phyloP scores from a whole-genome alignment of 495 filamentous ascomycete species.

The Corynascus novoguineensis region DNA sequence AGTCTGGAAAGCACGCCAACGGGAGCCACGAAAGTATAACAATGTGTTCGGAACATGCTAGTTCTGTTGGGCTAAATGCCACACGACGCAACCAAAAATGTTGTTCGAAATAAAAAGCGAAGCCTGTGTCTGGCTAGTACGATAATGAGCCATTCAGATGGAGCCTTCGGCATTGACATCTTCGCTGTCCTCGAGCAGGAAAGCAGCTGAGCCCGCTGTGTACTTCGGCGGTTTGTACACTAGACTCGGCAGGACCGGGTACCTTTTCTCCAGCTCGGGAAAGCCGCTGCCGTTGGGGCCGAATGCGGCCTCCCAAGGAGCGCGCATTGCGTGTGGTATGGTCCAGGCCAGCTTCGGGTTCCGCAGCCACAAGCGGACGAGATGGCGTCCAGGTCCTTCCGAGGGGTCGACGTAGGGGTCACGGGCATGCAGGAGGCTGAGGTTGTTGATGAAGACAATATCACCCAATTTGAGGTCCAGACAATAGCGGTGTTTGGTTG shows the following conservation, averaged over 20 bases:
- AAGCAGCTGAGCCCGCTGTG: slow-evolving; percentile 42
- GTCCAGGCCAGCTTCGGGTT: slow-evolving; percentile 39
- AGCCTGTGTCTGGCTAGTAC: too few species aligned
- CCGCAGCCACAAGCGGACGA: slow-evolving; percentile 49
- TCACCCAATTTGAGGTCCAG: slow-evolving; percentile 54
- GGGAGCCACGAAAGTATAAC: too few species aligned
- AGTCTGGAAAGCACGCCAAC: too few species aligned
- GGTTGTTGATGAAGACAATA: slow-evolving; percentile 60
- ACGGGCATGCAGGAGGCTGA: slow-evolving; percentile 53
- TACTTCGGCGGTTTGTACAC: slow-evolving; percentile 42
- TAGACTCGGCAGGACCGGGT: slow-evolving; percentile 33
- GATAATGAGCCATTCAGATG: too few species aligned
- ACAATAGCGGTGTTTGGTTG: slow-evolving; percentile 29
- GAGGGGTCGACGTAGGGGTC: slow-evolving; percentile 41
- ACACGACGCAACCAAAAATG: too few species aligned
- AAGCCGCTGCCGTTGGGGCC: slow-evolving; percentile 21
- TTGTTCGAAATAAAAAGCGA: too few species aligned
- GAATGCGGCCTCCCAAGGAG: slow-evolving; percentile 43
- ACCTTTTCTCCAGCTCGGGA: slow-evolving; percentile 24
- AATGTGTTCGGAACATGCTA: too few species aligned
- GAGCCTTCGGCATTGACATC: slow-evolving; percentile 19
- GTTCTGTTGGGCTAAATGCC: too few species aligned
- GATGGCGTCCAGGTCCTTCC: slow-evolving; percentile 34
- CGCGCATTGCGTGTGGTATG: slow-evolving; percentile 37
- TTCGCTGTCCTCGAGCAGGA: slow-evolving; percentile 35